phyloP scores from a whole-genome alignment of 495 filamentous ascomycete species.

The Penicillium bovifimosum region DNA sequence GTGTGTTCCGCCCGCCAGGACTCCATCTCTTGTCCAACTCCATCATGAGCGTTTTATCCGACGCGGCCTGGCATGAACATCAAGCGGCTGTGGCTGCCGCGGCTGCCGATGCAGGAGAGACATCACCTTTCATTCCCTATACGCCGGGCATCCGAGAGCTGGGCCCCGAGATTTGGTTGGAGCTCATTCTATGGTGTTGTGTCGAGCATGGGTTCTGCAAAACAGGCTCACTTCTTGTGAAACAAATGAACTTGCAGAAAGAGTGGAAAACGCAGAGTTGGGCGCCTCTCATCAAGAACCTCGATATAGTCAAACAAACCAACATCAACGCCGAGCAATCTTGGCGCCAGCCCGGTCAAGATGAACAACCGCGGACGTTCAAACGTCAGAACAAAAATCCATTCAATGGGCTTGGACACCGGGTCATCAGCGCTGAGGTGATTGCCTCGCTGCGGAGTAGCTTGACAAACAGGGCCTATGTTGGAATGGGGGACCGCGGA shows the following conservation, averaged over 20 bases:
- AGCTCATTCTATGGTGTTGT: slow-evolving; percentile 63
- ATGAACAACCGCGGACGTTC: slow-evolving; percentile 3
- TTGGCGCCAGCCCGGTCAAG: slow-evolving; percentile 31
- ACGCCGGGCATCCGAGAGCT: slow-evolving; percentile 48
- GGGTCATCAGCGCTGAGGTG: slow-evolving; percentile 56
- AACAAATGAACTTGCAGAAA: slow-evolving; percentile 31
- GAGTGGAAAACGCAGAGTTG: slow-evolving; percentile 40
- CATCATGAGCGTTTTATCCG: slow-evolving; percentile 57
- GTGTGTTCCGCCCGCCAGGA: slow-evolving; percentile 50
- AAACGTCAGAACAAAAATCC: slow-evolving; percentile 20
- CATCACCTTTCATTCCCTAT: slow-evolving; percentile 47
- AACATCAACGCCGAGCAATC: slow-evolving; percentile 32
- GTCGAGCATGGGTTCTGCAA: slow-evolving; percentile 54
- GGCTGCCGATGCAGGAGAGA: slow-evolving; percentile 42
- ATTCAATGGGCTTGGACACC: slow-evolving; percentile 41
- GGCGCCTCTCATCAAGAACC: slow-evolving; percentile 26
- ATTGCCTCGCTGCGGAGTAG: slow-evolving; percentile 48
- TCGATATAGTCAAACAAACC: slow-evolving; percentile 26
- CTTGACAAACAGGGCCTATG: slow-evolving; percentile 38
- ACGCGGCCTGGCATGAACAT: slow-evolving; percentile 55
- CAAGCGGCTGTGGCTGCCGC: slow-evolving; percentile 40
- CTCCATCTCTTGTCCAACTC: slow-evolving; percentile 51
- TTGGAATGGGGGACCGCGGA: slow-evolving; percentile 27
- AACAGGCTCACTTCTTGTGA: slow-evolving; percentile 48
- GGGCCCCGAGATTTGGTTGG: slow-evolving; percentile 58